phyloP scores from a whole-genome alignment of 371 early-diverging fungal species.

The Syncephalastrum racemosum region DNA sequence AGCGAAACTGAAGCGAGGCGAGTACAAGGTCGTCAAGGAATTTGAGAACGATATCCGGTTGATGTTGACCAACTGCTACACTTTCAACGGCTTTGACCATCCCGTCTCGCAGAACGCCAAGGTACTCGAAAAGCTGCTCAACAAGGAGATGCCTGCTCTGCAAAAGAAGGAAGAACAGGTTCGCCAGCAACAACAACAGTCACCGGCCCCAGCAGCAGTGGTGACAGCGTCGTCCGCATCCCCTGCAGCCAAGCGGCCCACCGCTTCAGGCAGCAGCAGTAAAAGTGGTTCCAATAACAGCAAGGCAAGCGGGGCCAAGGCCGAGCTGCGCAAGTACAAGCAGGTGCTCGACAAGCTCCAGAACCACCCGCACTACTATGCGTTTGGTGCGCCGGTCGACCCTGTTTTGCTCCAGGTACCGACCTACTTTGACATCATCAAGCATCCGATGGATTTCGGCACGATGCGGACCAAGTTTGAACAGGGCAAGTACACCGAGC shows the following conservation, averaged over 20 bases:
- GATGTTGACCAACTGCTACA: slow-evolving; percentile 86
- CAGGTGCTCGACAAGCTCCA: slow-evolving; percentile 29
- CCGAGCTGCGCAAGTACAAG: slow-evolving; percentile 33
- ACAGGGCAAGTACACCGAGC: slow-evolving; percentile 20
- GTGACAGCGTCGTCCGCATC: slow-evolving; percentile 4
- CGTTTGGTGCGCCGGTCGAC: slow-evolving; percentile 29
- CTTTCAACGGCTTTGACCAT: slow-evolving; percentile 81
- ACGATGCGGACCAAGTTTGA: slow-evolving; percentile 29
- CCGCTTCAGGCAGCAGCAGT: neutral
- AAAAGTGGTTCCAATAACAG: neutral
- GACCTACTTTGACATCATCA: slow-evolving; percentile 71
- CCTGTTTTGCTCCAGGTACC: slow-evolving; percentile 22
- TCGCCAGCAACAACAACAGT: neutral
- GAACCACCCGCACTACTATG: slow-evolving; percentile 21
- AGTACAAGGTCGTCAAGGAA: slow-evolving; percentile 56
- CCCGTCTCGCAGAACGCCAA: slow-evolving; percentile 65
- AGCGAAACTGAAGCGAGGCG: slow-evolving; percentile 58
- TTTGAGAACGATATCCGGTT: slow-evolving; percentile 74
- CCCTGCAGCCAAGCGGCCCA: neutral
- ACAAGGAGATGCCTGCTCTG: slow-evolving; percentile 42
- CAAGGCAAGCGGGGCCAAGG: slow-evolving; percentile 14
- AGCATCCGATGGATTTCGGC: slow-evolving; percentile 47
- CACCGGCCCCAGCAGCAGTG: slow-evolving; percentile 6
- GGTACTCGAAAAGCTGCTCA: slow-evolving; percentile 49
- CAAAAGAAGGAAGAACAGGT: slow-evolving; percentile 28